Conservation (phyloP, 108 stramenopile species). For the Bacterosira constricta region DNA sequence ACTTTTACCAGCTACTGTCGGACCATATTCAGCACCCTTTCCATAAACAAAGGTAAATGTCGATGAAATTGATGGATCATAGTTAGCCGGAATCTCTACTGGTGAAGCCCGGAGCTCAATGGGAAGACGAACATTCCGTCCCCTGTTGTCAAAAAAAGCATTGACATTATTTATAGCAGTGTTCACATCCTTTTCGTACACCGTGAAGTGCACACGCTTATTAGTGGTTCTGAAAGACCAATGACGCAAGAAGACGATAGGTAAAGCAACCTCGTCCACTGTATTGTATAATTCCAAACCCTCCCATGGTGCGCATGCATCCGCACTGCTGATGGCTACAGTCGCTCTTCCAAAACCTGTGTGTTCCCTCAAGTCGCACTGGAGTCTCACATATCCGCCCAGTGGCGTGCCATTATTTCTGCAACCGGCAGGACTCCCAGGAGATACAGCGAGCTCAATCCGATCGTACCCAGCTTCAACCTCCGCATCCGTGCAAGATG, state of each 20-base stretch:
- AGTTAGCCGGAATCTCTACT: neutral
- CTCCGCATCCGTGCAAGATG: neutral
- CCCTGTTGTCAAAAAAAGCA: neutral
- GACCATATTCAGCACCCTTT: slow-evolving; percentile 6
- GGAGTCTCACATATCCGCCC: neutral
- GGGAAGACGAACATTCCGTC: neutral
- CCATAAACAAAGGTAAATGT: slow-evolving; percentile 26
- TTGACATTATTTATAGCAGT: neutral
- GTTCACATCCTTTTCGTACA: slow-evolving; percentile 1
- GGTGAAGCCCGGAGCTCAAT: neutral
- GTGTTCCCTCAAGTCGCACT: slow-evolving; percentile 1
- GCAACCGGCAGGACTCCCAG: neutral
- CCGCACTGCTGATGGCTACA: too few species aligned
- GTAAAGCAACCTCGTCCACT: neutral
- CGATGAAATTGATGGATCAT: slow-evolving; percentile 10
- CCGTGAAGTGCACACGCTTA: slow-evolving; percentile 8
- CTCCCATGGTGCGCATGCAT: neutral
- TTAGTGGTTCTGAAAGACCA: slow-evolving; percentile 2
- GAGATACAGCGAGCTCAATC: neutral
- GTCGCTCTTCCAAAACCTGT: too few species aligned
- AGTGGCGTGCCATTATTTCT: too few species aligned
- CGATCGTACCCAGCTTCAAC: neutral
- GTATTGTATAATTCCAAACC: neutral
- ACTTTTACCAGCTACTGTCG: neutral
- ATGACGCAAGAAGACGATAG: neutral